phyloP scores from a whole-genome alignment of 208 protist species.

The Leishmania aethiopica region DNA sequence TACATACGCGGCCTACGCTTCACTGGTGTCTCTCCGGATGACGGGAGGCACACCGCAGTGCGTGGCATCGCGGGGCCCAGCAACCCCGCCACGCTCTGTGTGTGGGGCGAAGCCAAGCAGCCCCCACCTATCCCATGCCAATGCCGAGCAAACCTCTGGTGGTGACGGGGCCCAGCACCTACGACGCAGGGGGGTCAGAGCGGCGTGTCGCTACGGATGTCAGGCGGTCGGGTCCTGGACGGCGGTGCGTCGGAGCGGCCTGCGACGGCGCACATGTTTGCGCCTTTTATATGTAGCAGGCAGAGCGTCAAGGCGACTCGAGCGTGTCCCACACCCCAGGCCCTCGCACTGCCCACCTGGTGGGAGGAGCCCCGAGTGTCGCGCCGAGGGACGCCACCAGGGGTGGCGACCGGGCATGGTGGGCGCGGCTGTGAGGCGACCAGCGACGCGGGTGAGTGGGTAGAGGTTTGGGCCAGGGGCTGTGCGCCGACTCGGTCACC shows the following conservation, averaged over 20 bases:
- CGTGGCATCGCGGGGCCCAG: neutral
- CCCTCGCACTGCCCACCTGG: neutral
- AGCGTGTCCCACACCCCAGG: neutral
- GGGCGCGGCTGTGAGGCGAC: no score
- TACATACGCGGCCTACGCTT: no score
- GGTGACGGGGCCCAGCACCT: neutral
- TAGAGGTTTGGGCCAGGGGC: no score
- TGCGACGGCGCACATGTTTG: neutral
- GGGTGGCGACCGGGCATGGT: no score
- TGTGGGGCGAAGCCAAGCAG: neutral
- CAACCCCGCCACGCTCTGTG: neutral
- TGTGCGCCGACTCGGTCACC: no score
- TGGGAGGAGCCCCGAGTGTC: no score
- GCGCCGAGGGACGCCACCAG: no score
- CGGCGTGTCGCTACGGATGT: neutral
- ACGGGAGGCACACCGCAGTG: neutral
- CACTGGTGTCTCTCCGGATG: neutral
- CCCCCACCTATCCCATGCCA: no score
- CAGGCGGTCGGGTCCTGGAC: neutral
- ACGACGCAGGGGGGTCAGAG: neutral
- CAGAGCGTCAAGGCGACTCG: neutral
- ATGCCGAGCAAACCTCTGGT: no score
- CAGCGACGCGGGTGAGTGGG: no score
- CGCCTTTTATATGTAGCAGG: neutral
- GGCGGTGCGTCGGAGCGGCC: neutral